Evolutionary conservation across 257 asterid genomes (phyloP).

Genomic region (Solanum piurae): DNA sequence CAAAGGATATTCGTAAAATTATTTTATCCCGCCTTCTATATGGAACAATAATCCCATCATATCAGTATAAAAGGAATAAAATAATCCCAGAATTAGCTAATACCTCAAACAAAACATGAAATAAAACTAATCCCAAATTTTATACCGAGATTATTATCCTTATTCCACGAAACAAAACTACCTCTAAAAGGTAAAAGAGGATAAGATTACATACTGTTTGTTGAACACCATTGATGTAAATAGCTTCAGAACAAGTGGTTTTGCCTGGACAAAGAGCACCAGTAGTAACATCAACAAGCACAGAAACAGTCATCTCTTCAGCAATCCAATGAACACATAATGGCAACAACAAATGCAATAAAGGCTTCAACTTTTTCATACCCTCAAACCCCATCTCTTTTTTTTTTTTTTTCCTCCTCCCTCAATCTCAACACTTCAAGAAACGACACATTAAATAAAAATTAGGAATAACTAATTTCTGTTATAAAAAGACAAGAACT

Average conservation of each 20-base stretch:
- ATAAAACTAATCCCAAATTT: not conserved
- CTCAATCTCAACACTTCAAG: not conserved
- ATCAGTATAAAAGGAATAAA: no score
- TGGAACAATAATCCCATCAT: not conserved
- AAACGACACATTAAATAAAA: not conserved
- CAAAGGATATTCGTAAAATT: not conserved
- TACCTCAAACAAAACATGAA: not conserved
- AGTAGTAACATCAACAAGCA: constrained; percentile 84
- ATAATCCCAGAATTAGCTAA: not conserved
- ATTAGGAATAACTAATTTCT: not conserved
- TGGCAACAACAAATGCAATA: constrained; percentile 59
- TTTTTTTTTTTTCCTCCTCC: not conserved
- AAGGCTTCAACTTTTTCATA: constrained; percentile 38
- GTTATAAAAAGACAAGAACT: not conserved
- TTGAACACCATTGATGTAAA: constrained; percentile 80
- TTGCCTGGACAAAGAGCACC: constrained; percentile 67
- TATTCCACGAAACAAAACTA: not conserved
- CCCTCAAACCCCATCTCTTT: constrained; percentile 21
- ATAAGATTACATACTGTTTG: constrained; percentile 46
- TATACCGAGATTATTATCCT: not conserved
- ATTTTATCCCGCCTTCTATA: not conserved
- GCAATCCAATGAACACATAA: constrained; percentile 82
- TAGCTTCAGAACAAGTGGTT: constrained; percentile 58
- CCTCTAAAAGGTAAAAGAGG: not conserved
- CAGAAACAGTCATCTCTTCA: constrained; percentile 83